Evolutionary conservation across 2,329 filamentous ascomycete genomes (phyloP).

Genomic region (Beauveria brongniartii): DNA sequence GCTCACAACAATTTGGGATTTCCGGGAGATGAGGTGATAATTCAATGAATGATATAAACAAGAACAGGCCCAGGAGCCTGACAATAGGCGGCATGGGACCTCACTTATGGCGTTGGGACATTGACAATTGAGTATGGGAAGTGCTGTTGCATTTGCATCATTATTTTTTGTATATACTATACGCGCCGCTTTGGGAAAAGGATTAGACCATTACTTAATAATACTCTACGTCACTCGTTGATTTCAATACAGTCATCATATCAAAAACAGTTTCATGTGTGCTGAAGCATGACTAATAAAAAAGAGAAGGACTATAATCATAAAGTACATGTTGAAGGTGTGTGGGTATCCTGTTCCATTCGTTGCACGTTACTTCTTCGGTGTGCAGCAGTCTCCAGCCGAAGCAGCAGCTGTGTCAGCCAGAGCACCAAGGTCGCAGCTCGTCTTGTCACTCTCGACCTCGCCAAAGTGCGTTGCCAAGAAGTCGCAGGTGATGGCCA

Average conservation of each 20-base stretch:
- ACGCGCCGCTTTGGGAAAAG: not conserved
- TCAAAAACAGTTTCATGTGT: not conserved
- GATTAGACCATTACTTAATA: conserved; percentile 9
- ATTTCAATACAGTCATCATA: not conserved
- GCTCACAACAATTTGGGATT: not conserved
- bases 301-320: not conserved
- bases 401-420: conserved; percentile 36
- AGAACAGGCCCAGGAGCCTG: not conserved
- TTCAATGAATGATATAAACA: conserved; percentile 8
- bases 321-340: not conserved
- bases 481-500: conserved; percentile 56
- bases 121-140: conserved; percentile 8
- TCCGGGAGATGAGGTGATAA: not conserved
- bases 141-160: not conserved
- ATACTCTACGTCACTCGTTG: conserved; percentile 3
- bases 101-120: conserved; percentile 10
- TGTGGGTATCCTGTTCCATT: not conserved
- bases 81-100: not conserved
- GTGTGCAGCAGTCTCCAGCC: conserved; percentile 47
- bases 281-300: not conserved
- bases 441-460: conserved; percentile 26
- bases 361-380: conserved; percentile 24
- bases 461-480: conserved; percentile 51
- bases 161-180: conserved; percentile 13
- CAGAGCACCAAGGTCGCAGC: conserved; percentile 33